These are phyloP conservation scores for Eudorina sp. DNA, from an alignment of 139 green algal genomes.

Conservation along the genomic window DNA sequence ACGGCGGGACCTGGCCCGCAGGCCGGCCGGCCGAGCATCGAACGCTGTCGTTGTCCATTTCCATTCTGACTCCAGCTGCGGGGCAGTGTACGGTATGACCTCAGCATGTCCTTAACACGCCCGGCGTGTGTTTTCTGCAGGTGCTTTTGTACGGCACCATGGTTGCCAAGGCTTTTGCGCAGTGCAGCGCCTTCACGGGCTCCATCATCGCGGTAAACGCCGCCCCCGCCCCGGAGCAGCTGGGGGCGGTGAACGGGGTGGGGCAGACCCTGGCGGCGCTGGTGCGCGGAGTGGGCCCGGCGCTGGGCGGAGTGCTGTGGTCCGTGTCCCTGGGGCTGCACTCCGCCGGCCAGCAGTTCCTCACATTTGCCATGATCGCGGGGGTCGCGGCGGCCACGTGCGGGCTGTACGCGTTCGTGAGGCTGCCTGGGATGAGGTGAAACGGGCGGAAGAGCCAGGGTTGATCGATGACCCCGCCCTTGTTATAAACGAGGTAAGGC, in stretches of 20 bases:
- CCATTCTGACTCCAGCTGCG: no score
- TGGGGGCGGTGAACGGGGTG: constrained; percentile 79
- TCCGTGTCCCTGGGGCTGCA: constrained; percentile 52
- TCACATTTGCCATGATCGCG: constrained; percentile 70
- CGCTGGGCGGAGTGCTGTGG: constrained; percentile 75
- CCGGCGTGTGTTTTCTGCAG: constrained; percentile 41
- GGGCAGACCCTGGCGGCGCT: constrained; percentile 76
- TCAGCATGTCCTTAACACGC: no score
- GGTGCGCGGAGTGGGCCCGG: constrained; percentile 72
- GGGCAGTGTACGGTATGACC: no score
- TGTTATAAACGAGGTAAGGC: no score
- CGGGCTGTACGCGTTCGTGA: constrained; percentile 46
- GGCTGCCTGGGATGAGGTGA: constrained; percentile 21
- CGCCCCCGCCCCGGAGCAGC: constrained; percentile 44
- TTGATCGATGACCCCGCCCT: no score
- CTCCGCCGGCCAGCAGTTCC: constrained; percentile 65
- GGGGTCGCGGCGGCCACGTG: neutral
- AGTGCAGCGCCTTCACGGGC: constrained; percentile 69
- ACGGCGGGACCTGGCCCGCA: no score
- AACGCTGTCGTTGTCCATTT: no score
- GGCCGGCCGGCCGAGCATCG: no score
- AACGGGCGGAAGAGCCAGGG: no score
- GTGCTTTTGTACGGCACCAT: constrained; percentile 58
- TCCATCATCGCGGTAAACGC: constrained; percentile 77
- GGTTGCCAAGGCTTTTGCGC: constrained; percentile 56